Conservation (phyloP, 805 yeast genomes). For the Hemisphaericaspora nanyangensis region DNA sequence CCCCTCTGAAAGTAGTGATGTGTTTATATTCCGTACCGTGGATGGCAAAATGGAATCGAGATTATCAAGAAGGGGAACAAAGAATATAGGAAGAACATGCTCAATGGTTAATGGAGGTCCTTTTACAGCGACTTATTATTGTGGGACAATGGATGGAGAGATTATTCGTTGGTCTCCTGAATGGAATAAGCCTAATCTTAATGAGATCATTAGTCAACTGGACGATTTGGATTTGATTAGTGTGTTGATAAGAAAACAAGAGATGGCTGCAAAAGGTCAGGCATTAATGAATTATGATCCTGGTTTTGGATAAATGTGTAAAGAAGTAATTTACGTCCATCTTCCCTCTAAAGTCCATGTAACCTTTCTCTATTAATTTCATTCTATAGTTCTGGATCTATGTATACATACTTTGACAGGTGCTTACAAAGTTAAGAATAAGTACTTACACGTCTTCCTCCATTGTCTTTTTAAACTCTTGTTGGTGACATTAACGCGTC, state of each 20-base stretch:
- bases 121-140: slow-evolving; percentile 42
- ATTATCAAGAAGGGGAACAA: slow-evolving; percentile 42
- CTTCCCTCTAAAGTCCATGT: no score
- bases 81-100: slow-evolving; percentile 43
- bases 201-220: background rate
- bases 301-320: no score
- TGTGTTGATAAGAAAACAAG: background rate
- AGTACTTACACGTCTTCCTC: no score
- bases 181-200: slow-evolving; percentile 12
- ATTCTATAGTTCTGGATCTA: no score
- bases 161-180: slow-evolving; percentile 51
- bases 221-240: background rate
- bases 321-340: no score
- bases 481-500: no score
- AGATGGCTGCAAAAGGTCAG: background rate
- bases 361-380: no score
- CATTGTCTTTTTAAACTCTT: no score
- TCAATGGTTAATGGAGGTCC: slow-evolving; percentile 49
- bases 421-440: no score
- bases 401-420: no score
- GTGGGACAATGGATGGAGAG: slow-evolving; percentile 68
- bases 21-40: slow-evolving; percentile 51
- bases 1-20: slow-evolving; percentile 75
- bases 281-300: background rate
- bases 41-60: slow-evolving; percentile 65